These are phyloP conservation scores for Glaciozyma martinii DNA, from an alignment of 768 basidiomycete species.

Conservation along the genomic window DNA sequence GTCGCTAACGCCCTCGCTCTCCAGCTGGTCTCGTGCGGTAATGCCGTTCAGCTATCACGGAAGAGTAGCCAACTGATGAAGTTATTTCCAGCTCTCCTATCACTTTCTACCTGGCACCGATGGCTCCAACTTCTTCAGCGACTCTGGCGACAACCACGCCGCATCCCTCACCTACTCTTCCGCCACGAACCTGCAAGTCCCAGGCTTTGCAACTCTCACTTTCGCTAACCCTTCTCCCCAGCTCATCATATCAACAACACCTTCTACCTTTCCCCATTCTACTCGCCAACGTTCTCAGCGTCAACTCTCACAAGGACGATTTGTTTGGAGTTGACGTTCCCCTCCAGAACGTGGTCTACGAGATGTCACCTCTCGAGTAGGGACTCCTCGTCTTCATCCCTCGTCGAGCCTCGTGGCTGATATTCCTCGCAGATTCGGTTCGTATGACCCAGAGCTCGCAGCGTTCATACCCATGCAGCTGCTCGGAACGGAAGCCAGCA, in stretches of 20 bases:
- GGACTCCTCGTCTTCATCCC: not conserved
- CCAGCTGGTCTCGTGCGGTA: not conserved
- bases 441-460: conserved; percentile 60
- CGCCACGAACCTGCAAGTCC: not conserved
- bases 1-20: no score
- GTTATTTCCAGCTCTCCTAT: conserved; percentile 56
- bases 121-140: conserved; percentile 54
- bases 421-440: conserved; percentile 45
- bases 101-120: conserved; percentile 56
- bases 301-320: not conserved
- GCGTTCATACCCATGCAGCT: conserved; percentile 47
- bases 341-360: conserved; percentile 22
- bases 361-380: conserved; percentile 14
- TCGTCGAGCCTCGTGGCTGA: not conserved
- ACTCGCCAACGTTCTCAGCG: conserved; percentile 41
- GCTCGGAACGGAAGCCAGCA: not conserved
- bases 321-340: not conserved
- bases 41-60: not conserved
- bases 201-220: not conserved
- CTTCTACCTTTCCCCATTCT: conserved; percentile 60
- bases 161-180: conserved; percentile 46
- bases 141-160: conserved; percentile 52
- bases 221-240: conserved; percentile 31
- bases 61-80: conserved; percentile 20
- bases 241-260: conserved; percentile 49